A percentile compares a stretch with the other conserved stretches of the same genome.
Evolutionary conservation across 306 rosid species (phyloP).

Genomic region (Purshia tridentata): DNA sequence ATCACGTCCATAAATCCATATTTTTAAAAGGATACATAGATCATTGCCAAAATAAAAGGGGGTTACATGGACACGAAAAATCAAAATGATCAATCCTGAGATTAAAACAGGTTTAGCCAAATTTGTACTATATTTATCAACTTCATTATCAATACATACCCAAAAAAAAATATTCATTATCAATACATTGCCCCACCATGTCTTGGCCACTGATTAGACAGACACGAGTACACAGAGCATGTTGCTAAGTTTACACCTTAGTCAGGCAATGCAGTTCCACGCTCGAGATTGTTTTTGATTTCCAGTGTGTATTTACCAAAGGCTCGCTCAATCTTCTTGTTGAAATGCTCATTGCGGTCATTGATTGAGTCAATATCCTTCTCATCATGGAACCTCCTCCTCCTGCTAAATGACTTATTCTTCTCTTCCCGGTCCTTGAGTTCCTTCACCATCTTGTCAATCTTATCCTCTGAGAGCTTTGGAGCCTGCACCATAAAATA

Average conservation of each 20-base stretch:
- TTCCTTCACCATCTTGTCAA: constrained; percentile 94
- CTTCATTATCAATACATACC: too few relatives aligned
- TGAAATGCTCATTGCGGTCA: constrained; percentile 96
- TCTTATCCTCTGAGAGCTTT: constrained; percentile 75
- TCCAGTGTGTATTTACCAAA: constrained; percentile 95
- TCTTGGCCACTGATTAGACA: not conserved
- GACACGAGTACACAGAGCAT: not conserved
- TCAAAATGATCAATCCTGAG: too few relatives aligned
- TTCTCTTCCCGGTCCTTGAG: constrained; percentile 80
- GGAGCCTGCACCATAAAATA: constrained; percentile 53
- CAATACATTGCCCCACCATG: too few relatives aligned
- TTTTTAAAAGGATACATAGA: too few relatives aligned
- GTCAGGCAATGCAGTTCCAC: constrained; percentile 97
- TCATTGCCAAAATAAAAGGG: too few relatives aligned
- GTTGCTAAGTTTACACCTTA: constrained; percentile 34
- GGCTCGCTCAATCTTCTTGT: constrained; percentile 98
- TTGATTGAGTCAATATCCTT: constrained; percentile 97
- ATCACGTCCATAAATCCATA: too few relatives aligned
- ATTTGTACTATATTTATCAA: too few relatives aligned
- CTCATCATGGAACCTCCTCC: constrained; percentile 88
- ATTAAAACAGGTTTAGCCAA: too few relatives aligned
- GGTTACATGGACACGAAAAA: too few relatives aligned
- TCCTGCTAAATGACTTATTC: constrained; percentile 76
- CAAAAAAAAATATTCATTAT: too few relatives aligned
- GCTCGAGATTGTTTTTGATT: constrained; percentile 97